phyloP scores from a whole-genome alignment of 352 stramenopile genomes.

The Pythium aquatile region DNA sequence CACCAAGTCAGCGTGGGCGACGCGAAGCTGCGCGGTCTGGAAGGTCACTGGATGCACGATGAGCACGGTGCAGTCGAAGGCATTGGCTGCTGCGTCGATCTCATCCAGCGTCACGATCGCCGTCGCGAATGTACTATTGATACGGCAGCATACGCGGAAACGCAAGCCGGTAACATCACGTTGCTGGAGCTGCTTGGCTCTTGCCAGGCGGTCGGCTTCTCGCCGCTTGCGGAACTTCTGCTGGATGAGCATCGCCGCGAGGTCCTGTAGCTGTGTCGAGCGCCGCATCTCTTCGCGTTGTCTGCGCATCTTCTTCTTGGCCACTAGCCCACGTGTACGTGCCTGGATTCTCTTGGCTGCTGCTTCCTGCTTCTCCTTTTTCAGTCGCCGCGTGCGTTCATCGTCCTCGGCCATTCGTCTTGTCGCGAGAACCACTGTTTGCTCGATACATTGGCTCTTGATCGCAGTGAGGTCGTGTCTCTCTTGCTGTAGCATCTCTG shows the following conservation, averaged over 20 bases:
- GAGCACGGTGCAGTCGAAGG: conserved; percentile 26
- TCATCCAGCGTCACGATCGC: conserved; percentile 28
- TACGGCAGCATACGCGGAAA: conserved; percentile 27
- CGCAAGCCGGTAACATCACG: conserved; percentile 18
- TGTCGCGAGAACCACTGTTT: conserved; percentile 18
- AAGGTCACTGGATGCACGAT: conserved; percentile 26
- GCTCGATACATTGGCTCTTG: conserved; percentile 22
- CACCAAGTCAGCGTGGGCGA: conserved; percentile 22
- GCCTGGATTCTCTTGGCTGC: conserved; percentile 31
- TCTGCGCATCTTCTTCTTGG: conserved; percentile 11
- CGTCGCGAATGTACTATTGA: conserved; percentile 33
- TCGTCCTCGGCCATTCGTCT: conserved; percentile 31
- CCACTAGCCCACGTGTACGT: conserved; percentile 11
- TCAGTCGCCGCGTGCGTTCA: conserved; percentile 1
- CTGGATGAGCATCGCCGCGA: conserved; percentile 36
- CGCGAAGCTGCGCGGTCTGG: conserved; percentile 22
- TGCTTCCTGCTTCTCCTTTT: conserved; percentile 23
- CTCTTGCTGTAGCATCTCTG: conserved; percentile 18
- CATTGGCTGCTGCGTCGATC: conserved; percentile 25
- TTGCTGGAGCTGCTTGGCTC: background rate
- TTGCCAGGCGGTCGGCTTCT: conserved; percentile 9
- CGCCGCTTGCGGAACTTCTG: conserved; percentile 17
- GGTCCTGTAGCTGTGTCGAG: conserved; percentile 21
- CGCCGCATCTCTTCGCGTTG: conserved; percentile 18
- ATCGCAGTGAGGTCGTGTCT: background rate